phyloP scores from a whole-genome alignment of 176 grass and related monocot species.

The Pharus latifolius region DNA sequence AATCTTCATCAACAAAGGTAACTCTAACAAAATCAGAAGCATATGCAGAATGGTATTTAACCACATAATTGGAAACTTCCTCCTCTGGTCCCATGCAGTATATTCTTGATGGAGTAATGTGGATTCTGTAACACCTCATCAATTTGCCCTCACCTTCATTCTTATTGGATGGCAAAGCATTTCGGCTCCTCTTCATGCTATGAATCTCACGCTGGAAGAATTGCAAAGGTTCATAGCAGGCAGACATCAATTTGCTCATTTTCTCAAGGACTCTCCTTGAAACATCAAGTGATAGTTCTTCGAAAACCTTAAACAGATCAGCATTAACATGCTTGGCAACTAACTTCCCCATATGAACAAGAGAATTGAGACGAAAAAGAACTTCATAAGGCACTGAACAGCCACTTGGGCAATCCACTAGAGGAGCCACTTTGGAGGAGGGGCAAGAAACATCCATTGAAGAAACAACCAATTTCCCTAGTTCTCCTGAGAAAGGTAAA shows the following conservation, averaged over 20 bases:
- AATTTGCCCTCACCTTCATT: conserved; percentile 31
- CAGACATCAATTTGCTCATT: conserved; percentile 65
- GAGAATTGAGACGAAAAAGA: conserved; percentile 80
- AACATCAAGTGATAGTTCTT: conserved; percentile 37
- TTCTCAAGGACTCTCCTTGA: conserved; percentile 63
- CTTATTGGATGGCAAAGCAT: conserved; percentile 19
- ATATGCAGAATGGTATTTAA: conserved; percentile 49
- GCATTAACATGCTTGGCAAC: conserved; percentile 44
- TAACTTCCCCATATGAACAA: conserved; percentile 86
- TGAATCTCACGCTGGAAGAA: conserved; percentile 52
- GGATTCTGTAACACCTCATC: conserved; percentile 73
- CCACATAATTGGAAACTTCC: conserved; percentile 87
- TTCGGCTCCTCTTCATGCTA: conserved; percentile 26
- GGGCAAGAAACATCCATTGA: not conserved
- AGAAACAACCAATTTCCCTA: conserved; percentile 39
- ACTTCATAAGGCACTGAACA: conserved; percentile 66
- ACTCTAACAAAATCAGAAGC: conserved; percentile 91
- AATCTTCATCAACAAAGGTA: conserved; percentile 94
- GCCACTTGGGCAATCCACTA: conserved; percentile 54
- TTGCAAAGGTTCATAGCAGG: conserved; percentile 67
- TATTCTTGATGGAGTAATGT: conserved; percentile 83
- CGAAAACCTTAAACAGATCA: conserved; percentile 67
- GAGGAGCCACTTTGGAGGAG: conserved; percentile 54
- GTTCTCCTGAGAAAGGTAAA: conserved; percentile 45
- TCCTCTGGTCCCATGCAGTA: conserved; percentile 85